These are phyloP conservation scores for Coelastrella sp. DNA, from an alignment of 139 green algal species.

Conservation along the genomic window DNA sequence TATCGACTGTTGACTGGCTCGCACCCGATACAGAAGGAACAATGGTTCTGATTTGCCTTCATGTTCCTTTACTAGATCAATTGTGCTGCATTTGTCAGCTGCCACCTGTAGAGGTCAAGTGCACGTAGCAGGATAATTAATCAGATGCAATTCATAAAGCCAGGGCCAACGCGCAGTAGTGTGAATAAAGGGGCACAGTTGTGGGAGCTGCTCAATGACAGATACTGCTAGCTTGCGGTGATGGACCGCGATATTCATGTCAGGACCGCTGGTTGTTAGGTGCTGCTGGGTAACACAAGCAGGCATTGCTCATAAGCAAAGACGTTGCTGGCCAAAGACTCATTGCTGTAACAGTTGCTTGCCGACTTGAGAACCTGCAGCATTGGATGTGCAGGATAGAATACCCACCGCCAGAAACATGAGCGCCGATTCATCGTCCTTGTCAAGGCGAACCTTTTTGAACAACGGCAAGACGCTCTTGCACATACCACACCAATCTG, in stretches of 20 bases:
- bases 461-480: conserved; percentile 75
- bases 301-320: no score
- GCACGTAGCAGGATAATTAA: not conserved
- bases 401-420: conserved; percentile 65
- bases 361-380: not conserved
- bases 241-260: no score
- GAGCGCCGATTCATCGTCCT: conserved; percentile 76
- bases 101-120: conserved; percentile 13
- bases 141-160: not conserved
- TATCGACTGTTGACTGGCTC: not conserved
- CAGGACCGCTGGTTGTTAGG: no score
- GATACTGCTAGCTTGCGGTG: no score
- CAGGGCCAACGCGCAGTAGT: not conserved
- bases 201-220: no score
- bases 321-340: not conserved
- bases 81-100: conserved; percentile 60
- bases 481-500: conserved; percentile 69
- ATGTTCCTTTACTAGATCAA: conserved; percentile 62
- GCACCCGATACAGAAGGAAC: conserved; percentile 75
- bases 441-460: conserved; percentile 69
- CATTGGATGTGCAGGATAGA: not conserved
- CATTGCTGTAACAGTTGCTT: no score
- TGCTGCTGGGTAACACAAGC: no score
- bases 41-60: conserved; percentile 70
- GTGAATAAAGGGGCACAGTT: no score